phyloP scores from a whole-genome alignment of 2,329 filamentous ascomycete species.

The Xylaria arbuscula region DNA sequence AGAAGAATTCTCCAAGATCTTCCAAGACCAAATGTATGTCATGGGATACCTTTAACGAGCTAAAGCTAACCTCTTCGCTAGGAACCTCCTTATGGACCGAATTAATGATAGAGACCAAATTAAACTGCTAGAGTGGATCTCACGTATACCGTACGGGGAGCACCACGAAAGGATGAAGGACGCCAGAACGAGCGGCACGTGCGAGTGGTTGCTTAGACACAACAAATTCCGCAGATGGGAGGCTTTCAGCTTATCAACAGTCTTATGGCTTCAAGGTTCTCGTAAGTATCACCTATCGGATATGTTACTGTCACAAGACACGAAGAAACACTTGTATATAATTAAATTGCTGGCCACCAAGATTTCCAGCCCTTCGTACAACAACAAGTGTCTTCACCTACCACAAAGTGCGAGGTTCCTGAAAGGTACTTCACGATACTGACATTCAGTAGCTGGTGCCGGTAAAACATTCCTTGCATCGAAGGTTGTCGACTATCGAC shows the following conservation, averaged over 20 bases:
- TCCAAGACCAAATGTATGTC: slow-evolving; percentile 23
- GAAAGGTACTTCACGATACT: not conserved
- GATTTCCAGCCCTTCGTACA: no score
- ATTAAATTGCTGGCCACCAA: no score
- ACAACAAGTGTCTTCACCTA: no score
- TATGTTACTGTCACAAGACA: not conserved
- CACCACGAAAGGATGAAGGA: slow-evolving; percentile 20
- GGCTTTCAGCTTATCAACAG: slow-evolving; percentile 1
- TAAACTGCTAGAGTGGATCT: slow-evolving; percentile 21
- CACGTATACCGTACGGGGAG: slow-evolving; percentile 4
- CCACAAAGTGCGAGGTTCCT: no score
- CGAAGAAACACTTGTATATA: no score
- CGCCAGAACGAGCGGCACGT: slow-evolving; percentile 7
- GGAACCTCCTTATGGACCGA: slow-evolving; percentile 1
- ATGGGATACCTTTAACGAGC: not conserved
- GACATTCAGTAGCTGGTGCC: slow-evolving; percentile 13
- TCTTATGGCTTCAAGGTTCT: slow-evolving; percentile 28
- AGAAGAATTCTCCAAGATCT: not conserved
- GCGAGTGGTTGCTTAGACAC: slow-evolving; percentile 21
- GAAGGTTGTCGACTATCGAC: slow-evolving; percentile 15
- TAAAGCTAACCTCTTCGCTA: not conserved
- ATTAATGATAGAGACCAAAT: not conserved
- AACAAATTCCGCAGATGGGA: slow-evolving; percentile 12
- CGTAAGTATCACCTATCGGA: slow-evolving; percentile 1
- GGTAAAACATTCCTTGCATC: slow-evolving; percentile 30